These are phyloP conservation scores for Penicillium sp. DNA, from an alignment of 2,329 filamentous ascomycete species.

Conservation along the genomic window DNA sequence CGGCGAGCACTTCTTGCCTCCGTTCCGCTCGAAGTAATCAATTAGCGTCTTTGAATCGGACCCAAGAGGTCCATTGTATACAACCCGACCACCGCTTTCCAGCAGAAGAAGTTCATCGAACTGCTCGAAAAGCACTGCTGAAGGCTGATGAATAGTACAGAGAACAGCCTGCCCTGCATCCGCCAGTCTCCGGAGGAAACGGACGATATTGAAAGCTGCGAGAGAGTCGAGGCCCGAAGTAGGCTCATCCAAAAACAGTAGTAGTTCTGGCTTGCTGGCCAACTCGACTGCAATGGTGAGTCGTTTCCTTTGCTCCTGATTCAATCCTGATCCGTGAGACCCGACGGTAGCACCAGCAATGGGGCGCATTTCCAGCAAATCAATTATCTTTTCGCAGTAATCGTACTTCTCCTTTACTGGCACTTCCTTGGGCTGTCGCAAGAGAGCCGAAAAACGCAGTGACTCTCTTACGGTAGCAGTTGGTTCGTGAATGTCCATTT, in stretches of 20 bases:
- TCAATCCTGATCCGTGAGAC: slow-evolving; percentile 57
- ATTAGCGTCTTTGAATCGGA: slow-evolving; percentile 70
- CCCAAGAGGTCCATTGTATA: slow-evolving; percentile 85
- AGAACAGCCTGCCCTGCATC: slow-evolving; percentile 83
- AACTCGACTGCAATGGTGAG: slow-evolving; percentile 64
- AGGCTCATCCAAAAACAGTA: slow-evolving; percentile 63
- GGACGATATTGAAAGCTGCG: slow-evolving; percentile 64
- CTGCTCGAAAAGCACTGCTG: slow-evolving; percentile 80
- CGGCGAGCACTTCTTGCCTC: slow-evolving; percentile 58
- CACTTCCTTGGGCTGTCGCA: slow-evolving; percentile 60
- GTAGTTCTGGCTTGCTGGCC: slow-evolving; percentile 59
- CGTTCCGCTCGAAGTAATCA: slow-evolving; percentile 65
- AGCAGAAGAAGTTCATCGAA: slow-evolving; percentile 81
- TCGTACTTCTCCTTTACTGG: slow-evolving; percentile 62
- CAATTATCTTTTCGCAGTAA: slow-evolving; percentile 68
- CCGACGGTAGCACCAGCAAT: slow-evolving; percentile 67
- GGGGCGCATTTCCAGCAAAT: slow-evolving; percentile 65
- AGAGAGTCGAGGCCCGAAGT: slow-evolving; percentile 67
- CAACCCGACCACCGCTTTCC: slow-evolving; percentile 72
- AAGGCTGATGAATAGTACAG: slow-evolving; percentile 89
- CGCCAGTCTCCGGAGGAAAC: slow-evolving; percentile 61
- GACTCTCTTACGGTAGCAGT: slow-evolving; percentile 67
- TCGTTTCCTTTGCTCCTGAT: slow-evolving; percentile 65
- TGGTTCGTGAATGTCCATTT: slow-evolving; percentile 66
- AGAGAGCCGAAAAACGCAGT: slow-evolving; percentile 62